A percentile compares a stretch with the other conserved stretches of the same genome.
phyloP scores from a whole-genome alignment of 2,329 filamentous ascomycete species.

The Pseudodiploospora longispora region DNA sequence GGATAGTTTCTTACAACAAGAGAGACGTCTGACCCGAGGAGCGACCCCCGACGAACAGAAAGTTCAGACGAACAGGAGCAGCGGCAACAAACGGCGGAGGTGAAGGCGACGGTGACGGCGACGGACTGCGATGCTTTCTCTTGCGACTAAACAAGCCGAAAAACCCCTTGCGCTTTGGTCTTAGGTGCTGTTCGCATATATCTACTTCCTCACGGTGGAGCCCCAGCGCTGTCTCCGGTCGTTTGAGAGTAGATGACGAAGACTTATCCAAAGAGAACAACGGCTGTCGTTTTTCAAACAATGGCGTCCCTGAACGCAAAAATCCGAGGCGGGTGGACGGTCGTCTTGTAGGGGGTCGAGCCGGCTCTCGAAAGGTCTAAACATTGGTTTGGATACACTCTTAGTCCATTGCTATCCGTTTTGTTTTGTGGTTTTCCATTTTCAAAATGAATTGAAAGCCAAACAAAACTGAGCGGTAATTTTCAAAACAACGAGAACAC shows the following conservation, averaged over 20 bases:
- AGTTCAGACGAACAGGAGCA: conserved; percentile 22
- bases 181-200: conserved; percentile 1
- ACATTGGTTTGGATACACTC: not conserved
- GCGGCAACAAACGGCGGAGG: not conserved
- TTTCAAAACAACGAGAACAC: too few relatives aligned
- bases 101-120: conserved; percentile 5
- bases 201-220: conserved; percentile 2
- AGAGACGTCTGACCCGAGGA: conserved; percentile 28
- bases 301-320: conserved; percentile 17
- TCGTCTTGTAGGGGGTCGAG: conserved; percentile 6
- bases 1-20: conserved; percentile 22
- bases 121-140: conserved; percentile 15
- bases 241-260: not conserved
- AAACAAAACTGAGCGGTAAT: too few relatives aligned
- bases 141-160: conserved; percentile 20
- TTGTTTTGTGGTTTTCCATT: too few relatives aligned
- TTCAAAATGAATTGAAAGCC: too few relatives aligned
- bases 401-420: too few relatives aligned
- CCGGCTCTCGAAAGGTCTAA: conserved; percentile 6
- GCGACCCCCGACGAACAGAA: conserved; percentile 28
- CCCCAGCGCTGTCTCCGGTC: conserved; percentile 11
- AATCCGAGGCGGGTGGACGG: conserved; percentile 20
- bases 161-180: conserved; percentile 12
- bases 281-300: conserved; percentile 12
- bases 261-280: not conserved